Percentiles rank a stretch among this genome's conserved stretches.
phyloP scores from a whole-genome alignment of 2,329 filamentous ascomycete species.

The Anthostomella pinea region DNA sequence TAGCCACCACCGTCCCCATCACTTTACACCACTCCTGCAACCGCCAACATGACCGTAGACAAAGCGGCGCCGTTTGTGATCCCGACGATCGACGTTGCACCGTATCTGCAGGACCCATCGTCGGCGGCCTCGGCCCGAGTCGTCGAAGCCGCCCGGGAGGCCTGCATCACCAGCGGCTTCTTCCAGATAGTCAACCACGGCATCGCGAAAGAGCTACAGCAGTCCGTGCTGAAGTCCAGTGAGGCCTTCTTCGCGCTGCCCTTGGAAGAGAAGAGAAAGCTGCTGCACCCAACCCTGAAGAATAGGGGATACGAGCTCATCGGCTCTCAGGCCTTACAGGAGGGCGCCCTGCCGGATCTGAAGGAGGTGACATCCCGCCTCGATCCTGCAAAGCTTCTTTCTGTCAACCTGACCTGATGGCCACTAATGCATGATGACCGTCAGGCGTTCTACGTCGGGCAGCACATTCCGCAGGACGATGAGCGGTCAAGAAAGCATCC shows the following conservation, averaged over 20 bases:
- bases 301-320: constrained; percentile 51
- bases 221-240: constrained; percentile 38
- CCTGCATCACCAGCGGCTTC: constrained; percentile 45
- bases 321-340: constrained; percentile 43
- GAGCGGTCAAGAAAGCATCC: constrained; percentile 14
- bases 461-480: constrained; percentile 18
- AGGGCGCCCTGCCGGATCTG: constrained; percentile 35
- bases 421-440: neutral
- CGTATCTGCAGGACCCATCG: constrained; percentile 30
- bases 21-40: too few species aligned
- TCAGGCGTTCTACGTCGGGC: constrained; percentile 23
- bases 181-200: constrained; percentile 51
- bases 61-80: constrained; percentile 17
- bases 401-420: neutral
- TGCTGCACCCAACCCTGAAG: constrained; percentile 35
- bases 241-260: constrained; percentile 48
- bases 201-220: constrained; percentile 39
- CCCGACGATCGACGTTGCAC: constrained; percentile 33
- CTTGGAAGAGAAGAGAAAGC: constrained; percentile 41
- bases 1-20: too few species aligned
- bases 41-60: constrained; percentile 6
- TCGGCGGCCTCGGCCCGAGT: constrained; percentile 26
- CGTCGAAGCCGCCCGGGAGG: constrained; percentile 30
- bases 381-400: neutral
- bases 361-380: constrained; percentile 8